Evolutionary conservation across 495 filamentous ascomycete genomes (phyloP).

Genomic region (Podospora conica): DNA sequence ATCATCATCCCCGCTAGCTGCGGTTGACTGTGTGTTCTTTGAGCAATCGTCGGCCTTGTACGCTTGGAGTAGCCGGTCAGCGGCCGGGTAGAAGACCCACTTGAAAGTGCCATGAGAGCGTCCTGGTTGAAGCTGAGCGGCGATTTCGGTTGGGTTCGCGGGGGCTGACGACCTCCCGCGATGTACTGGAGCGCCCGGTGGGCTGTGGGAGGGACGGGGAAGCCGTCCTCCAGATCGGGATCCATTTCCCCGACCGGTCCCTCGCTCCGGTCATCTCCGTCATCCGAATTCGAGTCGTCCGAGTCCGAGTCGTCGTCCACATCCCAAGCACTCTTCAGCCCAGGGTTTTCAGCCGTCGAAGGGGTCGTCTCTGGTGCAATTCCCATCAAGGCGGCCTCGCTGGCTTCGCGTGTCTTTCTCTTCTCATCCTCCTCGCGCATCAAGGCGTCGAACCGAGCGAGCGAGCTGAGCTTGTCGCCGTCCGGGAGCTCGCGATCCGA

Average conservation of each 20-base stretch:
- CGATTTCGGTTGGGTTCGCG: slow-evolving; percentile 12
- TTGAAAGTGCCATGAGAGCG: slow-evolving; percentile 28
- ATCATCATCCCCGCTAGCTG: slow-evolving; percentile 29
- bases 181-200: slow-evolving; percentile 47
- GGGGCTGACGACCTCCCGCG: slow-evolving; percentile 29
- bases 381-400: slow-evolving; percentile 18
- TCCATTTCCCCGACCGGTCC: slow-evolving; percentile 29
- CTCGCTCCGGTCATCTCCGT: slow-evolving; percentile 38
- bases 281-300: slow-evolving; percentile 25
- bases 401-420: slow-evolving; percentile 28
- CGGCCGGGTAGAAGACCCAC: slow-evolving; percentile 30
- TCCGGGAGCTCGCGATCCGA: slow-evolving; percentile 39
- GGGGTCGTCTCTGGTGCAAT: slow-evolving; percentile 10
- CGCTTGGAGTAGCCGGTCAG: slow-evolving; percentile 41
- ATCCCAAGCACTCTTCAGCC: slow-evolving; percentile 44
- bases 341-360: slow-evolving; percentile 4
- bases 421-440: slow-evolving; percentile 50
- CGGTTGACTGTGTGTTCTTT: slow-evolving; percentile 42
- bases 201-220: slow-evolving; percentile 24
- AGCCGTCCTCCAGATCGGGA: slow-evolving; percentile 25
- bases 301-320: slow-evolving; percentile 32
- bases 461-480: slow-evolving; percentile 50
- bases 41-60: slow-evolving; percentile 31
- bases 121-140: slow-evolving; percentile 31
- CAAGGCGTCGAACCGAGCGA: slow-evolving; percentile 53